These are phyloP conservation scores for Linnemannia zychae DNA, from an alignment of 192 early-diverging fungal genomes.

Conservation along the genomic window DNA sequence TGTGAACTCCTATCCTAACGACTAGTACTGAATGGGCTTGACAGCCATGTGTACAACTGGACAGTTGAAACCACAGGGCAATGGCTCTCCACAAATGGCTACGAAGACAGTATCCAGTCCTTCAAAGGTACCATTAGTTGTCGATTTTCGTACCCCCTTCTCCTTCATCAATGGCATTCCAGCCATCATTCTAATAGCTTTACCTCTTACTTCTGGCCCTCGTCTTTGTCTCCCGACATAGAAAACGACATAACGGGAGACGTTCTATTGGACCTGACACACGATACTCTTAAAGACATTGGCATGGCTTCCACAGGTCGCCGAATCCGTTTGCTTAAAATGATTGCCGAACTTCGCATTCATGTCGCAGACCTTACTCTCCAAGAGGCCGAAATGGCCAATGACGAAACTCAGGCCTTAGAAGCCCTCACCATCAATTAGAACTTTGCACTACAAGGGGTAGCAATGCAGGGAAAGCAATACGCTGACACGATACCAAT, in stretches of 20 bases:
- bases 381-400: constrained; percentile 40
- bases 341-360: constrained; percentile 48
- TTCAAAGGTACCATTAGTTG: constrained; percentile 37
- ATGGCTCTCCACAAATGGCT: constrained; percentile 39
- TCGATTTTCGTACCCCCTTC: too few relatives aligned
- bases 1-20: neutral
- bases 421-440: constrained; percentile 29
- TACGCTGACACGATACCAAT: too few relatives aligned
- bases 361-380: constrained; percentile 39
- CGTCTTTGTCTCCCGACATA: constrained; percentile 3
- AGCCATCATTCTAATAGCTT: neutral
- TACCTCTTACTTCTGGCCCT: neutral
- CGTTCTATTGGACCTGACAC: constrained; percentile 85
- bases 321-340: constrained; percentile 73
- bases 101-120: constrained; percentile 32
- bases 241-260: constrained; percentile 88
- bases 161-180: neutral
- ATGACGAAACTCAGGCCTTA: constrained; percentile 18
- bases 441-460: too few relatives aligned
- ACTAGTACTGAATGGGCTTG: constrained; percentile 32
- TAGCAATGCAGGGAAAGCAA: too few relatives aligned
- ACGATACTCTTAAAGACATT: constrained; percentile 85
- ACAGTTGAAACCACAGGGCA: constrained; percentile 39
- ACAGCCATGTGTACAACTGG: constrained; percentile 41
- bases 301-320: constrained; percentile 86